phyloP scores from a whole-genome alignment of 495 filamentous ascomycete species.

The Lindgomyces ingoldianus region DNA sequence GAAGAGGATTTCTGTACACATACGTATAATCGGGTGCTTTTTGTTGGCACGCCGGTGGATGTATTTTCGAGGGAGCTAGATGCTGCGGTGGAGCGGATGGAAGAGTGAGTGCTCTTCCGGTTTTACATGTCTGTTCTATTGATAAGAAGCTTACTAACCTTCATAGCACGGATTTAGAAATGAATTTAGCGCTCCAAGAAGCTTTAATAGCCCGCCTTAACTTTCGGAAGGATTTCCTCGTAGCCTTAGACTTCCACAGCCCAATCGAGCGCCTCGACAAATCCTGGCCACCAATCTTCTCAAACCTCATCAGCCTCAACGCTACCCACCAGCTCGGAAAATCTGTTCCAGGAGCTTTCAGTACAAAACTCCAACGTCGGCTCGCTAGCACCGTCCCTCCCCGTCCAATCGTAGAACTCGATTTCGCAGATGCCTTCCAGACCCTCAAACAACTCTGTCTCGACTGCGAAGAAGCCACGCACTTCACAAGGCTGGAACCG shows the following conservation, averaged over 20 bases:
- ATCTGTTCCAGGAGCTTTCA: slow-evolving; percentile 75
- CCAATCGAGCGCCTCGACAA: slow-evolving; percentile 11
- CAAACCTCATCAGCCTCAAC: slow-evolving; percentile 46
- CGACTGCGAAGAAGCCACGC: slow-evolving; percentile 62
- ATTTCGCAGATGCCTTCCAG: slow-evolving; percentile 67
- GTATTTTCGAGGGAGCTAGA: slow-evolving; percentile 32
- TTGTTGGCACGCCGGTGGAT: slow-evolving; percentile 49
- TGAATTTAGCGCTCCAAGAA: slow-evolving; percentile 7
- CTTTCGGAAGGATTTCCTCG: slow-evolving; percentile 33
- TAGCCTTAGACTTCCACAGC: slow-evolving; percentile 27
- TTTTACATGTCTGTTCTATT: not conserved
- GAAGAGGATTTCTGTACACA: slow-evolving; percentile 96
- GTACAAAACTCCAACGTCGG: slow-evolving; percentile 82
- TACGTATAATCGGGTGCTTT: slow-evolving; percentile 76
- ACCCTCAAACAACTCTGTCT: slow-evolving; percentile 70
- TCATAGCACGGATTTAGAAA: slow-evolving; percentile 11
- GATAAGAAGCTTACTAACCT: not conserved
- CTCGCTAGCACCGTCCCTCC: slow-evolving; percentile 92
- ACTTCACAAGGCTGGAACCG: slow-evolving; percentile 10
- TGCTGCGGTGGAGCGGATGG: slow-evolving; percentile 19
- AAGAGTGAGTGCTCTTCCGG: slow-evolving; percentile 22
- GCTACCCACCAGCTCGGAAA: slow-evolving; percentile 63
- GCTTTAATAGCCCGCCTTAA: slow-evolving; percentile 26
- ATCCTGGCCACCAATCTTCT: slow-evolving; percentile 23
- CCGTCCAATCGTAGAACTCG: slow-evolving; percentile 78